These are phyloP conservation scores for Trametes hirsuta DNA, from an alignment of 1,284 basidiomycete genomes.

Conservation along the genomic window DNA sequence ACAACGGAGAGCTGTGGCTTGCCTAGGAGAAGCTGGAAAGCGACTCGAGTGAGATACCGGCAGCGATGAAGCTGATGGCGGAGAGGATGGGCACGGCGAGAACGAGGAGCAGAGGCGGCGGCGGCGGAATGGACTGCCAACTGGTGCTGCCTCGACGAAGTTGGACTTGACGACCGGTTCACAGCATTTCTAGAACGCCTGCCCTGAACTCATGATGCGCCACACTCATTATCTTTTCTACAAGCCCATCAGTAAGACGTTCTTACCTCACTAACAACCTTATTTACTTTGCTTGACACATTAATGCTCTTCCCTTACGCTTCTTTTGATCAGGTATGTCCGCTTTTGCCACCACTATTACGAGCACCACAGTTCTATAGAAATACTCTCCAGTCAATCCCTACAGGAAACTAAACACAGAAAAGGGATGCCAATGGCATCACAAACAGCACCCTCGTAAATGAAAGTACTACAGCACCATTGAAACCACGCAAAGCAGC, in stretches of 20 bases:
- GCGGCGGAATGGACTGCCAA: slow-evolving; percentile 21
- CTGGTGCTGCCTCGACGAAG: slow-evolving; percentile 27
- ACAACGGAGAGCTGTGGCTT: slow-evolving; percentile 3
- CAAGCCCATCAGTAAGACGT: not conserved
- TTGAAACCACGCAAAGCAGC: no score
- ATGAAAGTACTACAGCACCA: no score
- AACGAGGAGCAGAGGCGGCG: slow-evolving; percentile 13
- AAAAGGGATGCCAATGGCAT: no score
- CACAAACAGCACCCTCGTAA: no score
- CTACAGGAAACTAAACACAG: no score
- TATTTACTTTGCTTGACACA: slow-evolving; percentile 5
- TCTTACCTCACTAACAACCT: slow-evolving; percentile 4
- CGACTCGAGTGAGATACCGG: not conserved
- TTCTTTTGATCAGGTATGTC: no score
- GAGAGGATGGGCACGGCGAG: slow-evolving; percentile 15
- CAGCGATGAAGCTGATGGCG: slow-evolving; percentile 13
- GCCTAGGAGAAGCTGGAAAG: no score
- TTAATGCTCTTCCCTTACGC: not conserved
- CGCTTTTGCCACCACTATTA: no score
- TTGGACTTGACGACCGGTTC: slow-evolving; percentile 34
- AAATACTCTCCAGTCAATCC: no score
- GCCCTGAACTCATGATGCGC: slow-evolving; percentile 30
- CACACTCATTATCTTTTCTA: slow-evolving; percentile 6
- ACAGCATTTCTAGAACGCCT: slow-evolving; percentile 31
- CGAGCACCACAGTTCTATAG: not conserved